Evolutionary conservation across 2,329 filamentous ascomycete species (phyloP), one percentile per base, ranked within the genome.

Genomic region (Fusarium denticulatum): DNA sequence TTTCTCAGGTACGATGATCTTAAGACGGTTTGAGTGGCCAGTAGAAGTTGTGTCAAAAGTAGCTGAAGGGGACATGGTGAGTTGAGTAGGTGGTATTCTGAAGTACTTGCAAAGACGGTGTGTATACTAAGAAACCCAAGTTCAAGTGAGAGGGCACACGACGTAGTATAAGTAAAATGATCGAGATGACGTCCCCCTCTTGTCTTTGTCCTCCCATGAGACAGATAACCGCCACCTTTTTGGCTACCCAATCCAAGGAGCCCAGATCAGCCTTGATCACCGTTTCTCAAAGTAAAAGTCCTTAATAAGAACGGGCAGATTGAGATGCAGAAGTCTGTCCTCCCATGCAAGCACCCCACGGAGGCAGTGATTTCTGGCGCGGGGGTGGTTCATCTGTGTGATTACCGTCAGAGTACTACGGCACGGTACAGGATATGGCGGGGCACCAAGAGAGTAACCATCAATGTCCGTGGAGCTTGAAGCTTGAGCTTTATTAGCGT

Each of bases 1-100:
- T 80, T 94, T 95, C 79, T 96, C 93, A 3, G 93, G 91, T 45
- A 95, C 92, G 34, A 96, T 88, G 70, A 95, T 88, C 50, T 84
- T 83, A 50, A 82, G 81, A 55, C 80, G 78, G 37, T 55, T 64
- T 32, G 66, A 50, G 37, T 60, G 56, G 55, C 45, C 52, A 47
- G 55, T 53, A 15, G 73, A 64, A 24, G 61, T 65, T 52, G 67
- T 53, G 50, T 77, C 76, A 45, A 67, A 63, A 52, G 76, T 78
- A 71, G 80, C 79, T 47, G 73, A 76, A 14, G 79, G 79, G 37
- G 77, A 63, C 79, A 82, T 82, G 46, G n/a, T 60, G 55, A 61
- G 46, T 50, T 47, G 42, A 47, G 30, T 37, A 18, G 24, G 30
- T 26, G 12, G 28, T 60, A 43, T 63, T 36, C 58, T 60, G 16